Percentiles rank a stretch among this genome's conserved stretches.
phyloP scores from a whole-genome alignment of 192 early-diverging fungal genomes.

The Dissophora globulifera region DNA sequence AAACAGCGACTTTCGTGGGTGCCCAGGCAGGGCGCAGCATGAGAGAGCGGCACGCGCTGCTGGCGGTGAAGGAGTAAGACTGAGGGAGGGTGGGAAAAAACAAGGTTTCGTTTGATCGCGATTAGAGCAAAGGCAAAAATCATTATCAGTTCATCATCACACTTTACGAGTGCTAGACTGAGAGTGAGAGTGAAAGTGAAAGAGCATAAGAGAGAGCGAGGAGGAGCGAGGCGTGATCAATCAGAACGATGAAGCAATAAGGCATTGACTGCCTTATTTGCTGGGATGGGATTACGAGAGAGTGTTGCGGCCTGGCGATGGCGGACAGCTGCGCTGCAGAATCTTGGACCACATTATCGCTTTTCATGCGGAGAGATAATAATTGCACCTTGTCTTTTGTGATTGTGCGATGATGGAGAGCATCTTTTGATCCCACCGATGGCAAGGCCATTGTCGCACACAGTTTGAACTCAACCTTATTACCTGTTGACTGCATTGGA shows the following conservation, averaged over 20 bases:
- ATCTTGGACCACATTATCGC: too few species aligned
- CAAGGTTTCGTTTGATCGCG: slow-evolving; percentile 42
- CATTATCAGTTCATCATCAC: too few species aligned
- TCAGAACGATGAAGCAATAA: background rate
- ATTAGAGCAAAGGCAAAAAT: slow-evolving; percentile 20
- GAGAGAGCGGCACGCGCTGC: too few species aligned
- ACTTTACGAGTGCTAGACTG: too few species aligned
- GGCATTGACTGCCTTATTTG: background rate
- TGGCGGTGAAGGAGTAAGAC: background rate
- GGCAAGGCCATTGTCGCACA: slow-evolving; percentile 7
- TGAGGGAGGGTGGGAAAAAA: slow-evolving; percentile 31
- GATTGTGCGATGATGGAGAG: slow-evolving; percentile 23
- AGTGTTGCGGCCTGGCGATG: too few species aligned
- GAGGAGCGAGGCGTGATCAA: background rate
- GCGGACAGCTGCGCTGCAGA: too few species aligned
- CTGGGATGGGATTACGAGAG: background rate
- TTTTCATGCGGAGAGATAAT: slow-evolving; percentile 6
- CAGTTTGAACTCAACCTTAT: slow-evolving; percentile 20
- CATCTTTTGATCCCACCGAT: too few species aligned
- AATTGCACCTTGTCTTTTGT: slow-evolving; percentile 12
- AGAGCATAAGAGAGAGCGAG: background rate
- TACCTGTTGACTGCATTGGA: background rate
- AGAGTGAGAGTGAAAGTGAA: slow-evolving; percentile 1
- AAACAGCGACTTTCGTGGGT: too few species aligned
- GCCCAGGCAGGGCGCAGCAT: too few species aligned